These are phyloP conservation scores for Ottelia alismoides DNA, from an alignment of 106 monocot genomes.

Conservation along the genomic window DNA sequence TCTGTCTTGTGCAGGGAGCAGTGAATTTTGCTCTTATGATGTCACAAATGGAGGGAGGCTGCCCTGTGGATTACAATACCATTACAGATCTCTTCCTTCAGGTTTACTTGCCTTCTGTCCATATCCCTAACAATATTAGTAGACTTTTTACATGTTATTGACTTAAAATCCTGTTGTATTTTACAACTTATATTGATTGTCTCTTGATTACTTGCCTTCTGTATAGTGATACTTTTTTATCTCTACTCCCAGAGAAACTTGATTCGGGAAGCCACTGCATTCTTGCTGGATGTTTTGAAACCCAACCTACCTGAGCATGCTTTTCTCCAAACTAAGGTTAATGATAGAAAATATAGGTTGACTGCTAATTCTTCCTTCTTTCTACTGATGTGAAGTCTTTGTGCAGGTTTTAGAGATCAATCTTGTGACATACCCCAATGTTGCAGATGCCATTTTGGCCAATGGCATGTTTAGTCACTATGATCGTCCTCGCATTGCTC, in stretches of 20 bases:
- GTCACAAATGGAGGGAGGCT: slow-evolving; percentile 95
- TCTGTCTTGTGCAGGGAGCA: slow-evolving; percentile 27
- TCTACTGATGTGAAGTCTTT: neutral
- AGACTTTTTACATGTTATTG: too few species aligned
- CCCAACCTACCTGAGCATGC: slow-evolving; percentile 94
- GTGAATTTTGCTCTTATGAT: slow-evolving; percentile 75
- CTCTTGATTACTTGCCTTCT: neutral
- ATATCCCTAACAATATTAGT: too few species aligned
- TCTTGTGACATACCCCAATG: slow-evolving; percentile 93
- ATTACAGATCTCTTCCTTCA: slow-evolving; percentile 96
- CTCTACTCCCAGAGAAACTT: too few species aligned
- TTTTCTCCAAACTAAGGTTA: slow-evolving; percentile 88
- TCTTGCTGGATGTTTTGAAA: slow-evolving; percentile 93
- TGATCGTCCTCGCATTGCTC: slow-evolving; percentile 92
- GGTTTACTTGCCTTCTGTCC: slow-evolving; percentile 23
- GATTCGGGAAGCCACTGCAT: slow-evolving; percentile 97
- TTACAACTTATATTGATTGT: slow-evolving; percentile 1
- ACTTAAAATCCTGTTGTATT: neutral
- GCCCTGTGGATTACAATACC: slow-evolving; percentile 92
- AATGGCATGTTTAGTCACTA: slow-evolving; percentile 98
- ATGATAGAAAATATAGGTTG: neutral
- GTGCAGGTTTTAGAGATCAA: slow-evolving; percentile 89
- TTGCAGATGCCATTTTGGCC: slow-evolving; percentile 94
- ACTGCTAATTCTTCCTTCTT: neutral
- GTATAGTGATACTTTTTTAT: slow-evolving; percentile 12